Conservation (phyloP, 2,329 filamentous ascomycete species). For the Chrysoporthe puriensis region DNA sequence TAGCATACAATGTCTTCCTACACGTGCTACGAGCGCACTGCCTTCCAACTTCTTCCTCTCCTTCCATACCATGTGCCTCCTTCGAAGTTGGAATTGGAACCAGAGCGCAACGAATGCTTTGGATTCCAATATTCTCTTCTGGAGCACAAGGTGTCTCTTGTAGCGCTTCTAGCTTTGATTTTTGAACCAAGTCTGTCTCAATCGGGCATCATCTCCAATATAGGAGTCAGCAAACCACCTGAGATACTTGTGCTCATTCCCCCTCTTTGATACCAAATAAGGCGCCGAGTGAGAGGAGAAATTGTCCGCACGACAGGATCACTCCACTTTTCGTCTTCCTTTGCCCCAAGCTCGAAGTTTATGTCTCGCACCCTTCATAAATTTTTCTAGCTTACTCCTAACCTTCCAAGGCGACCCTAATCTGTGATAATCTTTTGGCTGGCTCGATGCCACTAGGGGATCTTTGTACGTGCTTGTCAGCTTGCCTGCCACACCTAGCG, state of each 20-base stretch:
- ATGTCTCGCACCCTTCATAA: slow-evolving; percentile 25
- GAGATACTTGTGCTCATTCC: neutral
- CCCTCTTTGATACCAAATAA: neutral
- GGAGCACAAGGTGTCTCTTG: neutral
- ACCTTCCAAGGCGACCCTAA: slow-evolving; percentile 7
- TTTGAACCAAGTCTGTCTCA: slow-evolving; percentile 10
- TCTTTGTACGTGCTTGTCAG: slow-evolving; percentile 1
- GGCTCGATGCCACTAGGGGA: neutral
- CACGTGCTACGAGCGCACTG: neutral
- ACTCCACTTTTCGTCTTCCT: slow-evolving; percentile 14
- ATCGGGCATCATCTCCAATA: slow-evolving; percentile 5
- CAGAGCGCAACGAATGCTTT: too few relatives aligned
- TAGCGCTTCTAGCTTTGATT: neutral
- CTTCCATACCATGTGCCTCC: neutral
- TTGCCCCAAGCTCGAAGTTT: slow-evolving; percentile 25
- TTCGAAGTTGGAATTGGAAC: neutral
- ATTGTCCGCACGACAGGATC: neutral
- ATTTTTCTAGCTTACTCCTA: slow-evolving; percentile 22
- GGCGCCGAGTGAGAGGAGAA: neutral
- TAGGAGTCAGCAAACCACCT: neutral
- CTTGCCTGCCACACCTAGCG: neutral
- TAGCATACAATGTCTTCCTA: slow-evolving; percentile 9
- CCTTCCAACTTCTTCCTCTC: neutral
- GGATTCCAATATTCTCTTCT: neutral
- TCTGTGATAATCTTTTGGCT: neutral